phyloP scores from a whole-genome alignment of 2,329 filamentous ascomycete species.

The Verticillium nonalfalfae region DNA sequence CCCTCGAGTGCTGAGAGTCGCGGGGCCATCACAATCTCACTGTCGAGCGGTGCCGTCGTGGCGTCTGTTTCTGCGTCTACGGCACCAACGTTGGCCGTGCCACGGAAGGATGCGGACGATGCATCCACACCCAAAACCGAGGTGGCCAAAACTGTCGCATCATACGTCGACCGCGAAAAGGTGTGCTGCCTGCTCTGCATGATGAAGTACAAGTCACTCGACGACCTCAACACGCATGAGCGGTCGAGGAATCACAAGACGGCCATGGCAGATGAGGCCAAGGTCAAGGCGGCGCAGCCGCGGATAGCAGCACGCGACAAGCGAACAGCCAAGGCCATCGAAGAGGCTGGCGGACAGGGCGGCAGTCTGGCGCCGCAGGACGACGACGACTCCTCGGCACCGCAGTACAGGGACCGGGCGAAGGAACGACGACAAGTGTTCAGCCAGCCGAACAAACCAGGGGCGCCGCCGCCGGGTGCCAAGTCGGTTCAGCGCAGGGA shows the following conservation, averaged over 20 bases:
- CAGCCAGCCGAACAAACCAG: constrained; percentile 52
- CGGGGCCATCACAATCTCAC: constrained; percentile 24
- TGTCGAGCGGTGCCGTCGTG: constrained; percentile 9
- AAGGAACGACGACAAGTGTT: constrained; percentile 59
- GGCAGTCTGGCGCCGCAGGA: constrained; percentile 3
- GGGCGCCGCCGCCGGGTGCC: constrained; percentile 18
- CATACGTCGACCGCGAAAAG: constrained; percentile 52
- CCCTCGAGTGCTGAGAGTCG: not conserved
- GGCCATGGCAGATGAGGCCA: constrained; percentile 30
- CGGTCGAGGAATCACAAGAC: constrained; percentile 33
- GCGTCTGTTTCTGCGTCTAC: not conserved
- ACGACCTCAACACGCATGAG: constrained; percentile 35
- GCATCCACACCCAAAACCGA: not conserved
- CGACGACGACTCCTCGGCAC: constrained; percentile 17
- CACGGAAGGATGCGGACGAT: constrained; percentile 3
- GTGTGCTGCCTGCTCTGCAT: constrained; percentile 39
- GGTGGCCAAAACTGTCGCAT: constrained; percentile 18
- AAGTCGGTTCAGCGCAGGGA: constrained; percentile 21
- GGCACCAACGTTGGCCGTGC: not conserved
- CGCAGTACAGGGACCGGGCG: constrained; percentile 59
- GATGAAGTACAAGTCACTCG: constrained; percentile 37
- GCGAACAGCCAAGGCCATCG: constrained; percentile 20
- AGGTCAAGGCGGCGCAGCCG: constrained; percentile 41
- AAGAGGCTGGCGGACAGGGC: constrained; percentile 8
- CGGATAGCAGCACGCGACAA: constrained; percentile 28